Evolutionary conservation across 176 grass and related monocot species (phyloP).

Genomic region (Rhynchospora pubera): DNA sequence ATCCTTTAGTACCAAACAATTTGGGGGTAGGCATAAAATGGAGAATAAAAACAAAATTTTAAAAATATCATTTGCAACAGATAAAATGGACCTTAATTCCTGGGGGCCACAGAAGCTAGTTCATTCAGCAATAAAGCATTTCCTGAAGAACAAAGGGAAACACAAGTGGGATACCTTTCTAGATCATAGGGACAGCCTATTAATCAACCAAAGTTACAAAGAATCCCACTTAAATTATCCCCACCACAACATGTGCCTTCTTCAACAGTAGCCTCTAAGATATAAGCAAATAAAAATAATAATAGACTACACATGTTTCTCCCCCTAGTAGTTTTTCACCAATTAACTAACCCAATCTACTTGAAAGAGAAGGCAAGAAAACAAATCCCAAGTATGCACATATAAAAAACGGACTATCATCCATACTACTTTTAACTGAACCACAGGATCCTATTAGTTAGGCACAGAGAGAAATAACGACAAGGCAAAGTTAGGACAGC

Average conservation of each 20-base stretch:
- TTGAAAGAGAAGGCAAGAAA: not conserved
- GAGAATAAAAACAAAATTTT: not conserved
- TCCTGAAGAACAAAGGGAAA: slow-evolving; percentile 7
- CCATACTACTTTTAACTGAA: not conserved
- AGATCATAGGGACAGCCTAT: not conserved
- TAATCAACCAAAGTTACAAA: not conserved
- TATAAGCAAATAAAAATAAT: not conserved
- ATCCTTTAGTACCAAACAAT: not conserved
- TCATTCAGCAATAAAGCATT: not conserved
- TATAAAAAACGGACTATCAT: not conserved
- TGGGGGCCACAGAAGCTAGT: not conserved
- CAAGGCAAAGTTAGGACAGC: not conserved
- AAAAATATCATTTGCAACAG: not conserved
- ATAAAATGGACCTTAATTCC: slow-evolving; percentile 2
- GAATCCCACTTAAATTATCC: slow-evolving; percentile 12
- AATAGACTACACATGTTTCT: not conserved
- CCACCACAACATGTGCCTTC: not conserved
- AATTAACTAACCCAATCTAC: not conserved
- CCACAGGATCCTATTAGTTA: not conserved
- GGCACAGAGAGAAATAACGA: not conserved
- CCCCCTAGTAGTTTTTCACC: not conserved
- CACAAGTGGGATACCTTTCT: not conserved
- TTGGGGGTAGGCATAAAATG: too few relatives aligned
- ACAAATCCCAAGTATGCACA: not conserved
- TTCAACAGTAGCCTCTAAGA: not conserved